A percentile compares a stretch with the other conserved stretches of the same genome.
Evolutionary conservation across 768 basidiomycete species (phyloP).

Genomic region (Strobilomyces confusus): DNA sequence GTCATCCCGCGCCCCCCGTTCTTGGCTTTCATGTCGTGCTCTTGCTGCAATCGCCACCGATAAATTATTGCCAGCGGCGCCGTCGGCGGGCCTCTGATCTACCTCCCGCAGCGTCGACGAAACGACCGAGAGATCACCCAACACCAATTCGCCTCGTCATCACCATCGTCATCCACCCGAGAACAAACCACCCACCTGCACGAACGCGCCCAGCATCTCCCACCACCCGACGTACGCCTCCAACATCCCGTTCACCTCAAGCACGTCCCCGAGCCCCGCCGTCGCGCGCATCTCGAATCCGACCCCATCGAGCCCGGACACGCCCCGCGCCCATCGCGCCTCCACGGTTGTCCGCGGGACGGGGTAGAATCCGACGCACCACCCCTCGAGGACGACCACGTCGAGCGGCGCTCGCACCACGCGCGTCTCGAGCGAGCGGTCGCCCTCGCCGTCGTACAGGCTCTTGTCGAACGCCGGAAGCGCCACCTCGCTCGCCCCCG

Average conservation of each 20-base stretch:
- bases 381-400: slow-evolving; percentile 91
- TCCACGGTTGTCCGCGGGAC: slow-evolving; percentile 49
- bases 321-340: slow-evolving; percentile 42
- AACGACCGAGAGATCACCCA: neutral
- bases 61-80: slow-evolving; percentile 59
- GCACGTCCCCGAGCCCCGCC: slow-evolving; percentile 49
- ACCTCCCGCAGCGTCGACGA: neutral
- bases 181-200: slow-evolving; percentile 46
- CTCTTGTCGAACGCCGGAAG: slow-evolving; percentile 91
- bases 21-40: slow-evolving; percentile 78
- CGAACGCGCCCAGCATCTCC: slow-evolving; percentile 64
- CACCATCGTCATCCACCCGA: neutral
- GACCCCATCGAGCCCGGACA: slow-evolving; percentile 19
- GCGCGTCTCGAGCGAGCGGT: slow-evolving; percentile 51
- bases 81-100: slow-evolving; percentile 38
- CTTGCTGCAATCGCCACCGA: slow-evolving; percentile 86
- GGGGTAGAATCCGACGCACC: slow-evolving; percentile 88
- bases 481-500: slow-evolving; percentile 31
- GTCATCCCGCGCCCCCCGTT: slow-evolving; percentile 91
- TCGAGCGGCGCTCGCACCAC: slow-evolving; percentile 56
- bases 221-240: slow-evolving; percentile 63
- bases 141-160: neutral
- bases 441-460: slow-evolving; percentile 74
- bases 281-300: slow-evolving; percentile 34
- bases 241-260: slow-evolving; percentile 61